Percentiles rank a stretch among this genome's conserved stretches.
phyloP scores from a whole-genome alignment of 768 basidiomycete species.

The Podaxis sp. region DNA sequence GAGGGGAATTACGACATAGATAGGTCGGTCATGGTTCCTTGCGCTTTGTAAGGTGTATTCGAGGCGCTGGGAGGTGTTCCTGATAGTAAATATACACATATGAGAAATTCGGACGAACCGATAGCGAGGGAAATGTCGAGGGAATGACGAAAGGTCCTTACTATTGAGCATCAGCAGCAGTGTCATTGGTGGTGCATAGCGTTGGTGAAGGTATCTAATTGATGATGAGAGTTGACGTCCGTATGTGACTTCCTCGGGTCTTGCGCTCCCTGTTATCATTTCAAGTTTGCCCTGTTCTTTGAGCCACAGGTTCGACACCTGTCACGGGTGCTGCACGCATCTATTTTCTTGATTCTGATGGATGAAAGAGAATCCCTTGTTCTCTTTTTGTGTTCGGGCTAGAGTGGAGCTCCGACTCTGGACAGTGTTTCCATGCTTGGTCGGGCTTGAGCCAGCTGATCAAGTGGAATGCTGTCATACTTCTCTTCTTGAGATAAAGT shows the following conservation, averaged over 20 bases:
- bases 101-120: conserved; percentile 1
- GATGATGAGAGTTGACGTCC: conserved; percentile 4
- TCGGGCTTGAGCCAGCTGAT: neutral
- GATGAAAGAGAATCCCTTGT: neutral
- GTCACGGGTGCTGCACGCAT: neutral
- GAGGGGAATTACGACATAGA: neutral
- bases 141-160: neutral
- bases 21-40: neutral
- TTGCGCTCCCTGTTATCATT: neutral
- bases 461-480: conserved; percentile 2
- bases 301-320: conserved; percentile 1
- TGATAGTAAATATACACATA: neutral
- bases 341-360: conserved; percentile 7
- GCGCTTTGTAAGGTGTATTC: neutral
- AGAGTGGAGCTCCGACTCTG: conserved; percentile 1
- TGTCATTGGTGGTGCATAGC: neutral
- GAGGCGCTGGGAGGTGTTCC: neutral
- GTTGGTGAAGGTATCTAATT: neutral
- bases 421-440: conserved; percentile 4
- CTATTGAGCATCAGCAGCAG: neutral
- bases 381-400: conserved; percentile 13
- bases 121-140: neutral
- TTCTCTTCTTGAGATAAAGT: neutral
- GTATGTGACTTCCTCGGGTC: neutral
- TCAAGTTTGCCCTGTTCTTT: neutral